phyloP scores from a whole-genome alignment of 192 early-diverging fungal species.

The Mortierella antarctica region DNA sequence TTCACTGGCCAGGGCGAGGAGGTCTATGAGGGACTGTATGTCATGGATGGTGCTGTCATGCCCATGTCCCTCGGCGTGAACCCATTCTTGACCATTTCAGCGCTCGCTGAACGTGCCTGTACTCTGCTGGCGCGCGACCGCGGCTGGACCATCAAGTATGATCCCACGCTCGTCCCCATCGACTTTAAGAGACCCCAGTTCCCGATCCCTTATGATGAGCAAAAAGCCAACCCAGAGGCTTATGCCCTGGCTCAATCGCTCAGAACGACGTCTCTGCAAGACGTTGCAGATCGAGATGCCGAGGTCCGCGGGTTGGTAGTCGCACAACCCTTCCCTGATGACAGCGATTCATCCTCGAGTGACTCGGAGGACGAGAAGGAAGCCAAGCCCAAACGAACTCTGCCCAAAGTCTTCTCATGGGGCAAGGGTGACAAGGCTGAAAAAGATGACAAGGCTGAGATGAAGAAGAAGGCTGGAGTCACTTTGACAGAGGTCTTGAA shows the following conservation, averaged over 20 bases:
- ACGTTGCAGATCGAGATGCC: slow-evolving; percentile 14
- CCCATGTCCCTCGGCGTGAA: slow-evolving; percentile 61
- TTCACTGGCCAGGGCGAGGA: slow-evolving; percentile 46
- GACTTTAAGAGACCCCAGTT: slow-evolving; percentile 52
- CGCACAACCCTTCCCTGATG: slow-evolving; percentile 26
- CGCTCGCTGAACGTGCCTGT: slow-evolving; percentile 55
- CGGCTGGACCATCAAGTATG: slow-evolving; percentile 55
- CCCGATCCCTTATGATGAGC: slow-evolving; percentile 38
- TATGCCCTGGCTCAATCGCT: slow-evolving; percentile 28
- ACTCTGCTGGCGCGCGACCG: slow-evolving; percentile 46
- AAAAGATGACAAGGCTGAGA: slow-evolving; percentile 3
- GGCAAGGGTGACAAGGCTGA: slow-evolving; percentile 2
- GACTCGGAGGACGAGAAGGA: not conserved
- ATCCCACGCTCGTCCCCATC: slow-evolving; percentile 29
- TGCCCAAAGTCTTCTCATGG: slow-evolving; percentile 24
- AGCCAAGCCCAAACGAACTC: slow-evolving; percentile 2
- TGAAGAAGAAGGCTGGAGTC: slow-evolving; percentile 23
- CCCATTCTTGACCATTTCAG: slow-evolving; percentile 62
- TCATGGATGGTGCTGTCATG: slow-evolving; percentile 60
- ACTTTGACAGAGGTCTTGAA: slow-evolving; percentile 57
- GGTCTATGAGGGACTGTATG: slow-evolving; percentile 59
- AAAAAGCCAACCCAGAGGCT: slow-evolving; percentile 14
- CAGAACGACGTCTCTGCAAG: slow-evolving; percentile 24
- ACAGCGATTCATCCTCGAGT: slow-evolving; percentile 1
- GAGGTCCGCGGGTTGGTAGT: slow-evolving; percentile 42